phyloP scores from a whole-genome alignment of 441 rosid genomes.

The Flueggea neowawraea region DNA sequence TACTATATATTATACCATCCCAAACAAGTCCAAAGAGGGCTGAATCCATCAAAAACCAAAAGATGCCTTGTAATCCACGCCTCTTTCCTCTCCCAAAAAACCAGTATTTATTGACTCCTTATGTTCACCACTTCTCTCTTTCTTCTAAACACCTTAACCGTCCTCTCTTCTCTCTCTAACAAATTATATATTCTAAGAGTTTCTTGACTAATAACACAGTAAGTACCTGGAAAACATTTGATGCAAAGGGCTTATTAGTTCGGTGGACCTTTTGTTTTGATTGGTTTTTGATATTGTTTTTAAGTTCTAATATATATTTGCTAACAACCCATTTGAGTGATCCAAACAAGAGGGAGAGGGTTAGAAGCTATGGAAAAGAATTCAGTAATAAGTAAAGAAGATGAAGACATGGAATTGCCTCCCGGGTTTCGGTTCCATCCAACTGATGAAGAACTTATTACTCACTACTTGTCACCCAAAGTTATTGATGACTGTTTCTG shows the following conservation, averaged over 20 bases:
- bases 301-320: neutral
- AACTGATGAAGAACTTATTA: constrained; percentile 89
- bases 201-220: no score
- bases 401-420: constrained; percentile 72
- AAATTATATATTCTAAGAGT: no score
- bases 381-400: constrained; percentile 20
- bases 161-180: no score
- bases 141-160: no score
- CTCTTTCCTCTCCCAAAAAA: constrained; percentile 34
- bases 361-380: constrained; percentile 37
- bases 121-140: no score
- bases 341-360: neutral
- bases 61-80: constrained; percentile 57
- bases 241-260: no score
- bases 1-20: no score
- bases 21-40: no score
- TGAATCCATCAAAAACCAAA: neutral
- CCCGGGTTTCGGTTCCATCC: constrained; percentile 97
- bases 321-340: neutral
- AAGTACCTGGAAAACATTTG: no score
- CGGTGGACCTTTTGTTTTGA: constrained; percentile 6
- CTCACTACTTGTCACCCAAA: constrained; percentile 67
- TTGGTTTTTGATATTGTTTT: neutral
- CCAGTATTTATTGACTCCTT: constrained; percentile 40
- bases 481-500: constrained; percentile 53